Evolutionary conservation across 306 rosid genomes (phyloP).

Genomic region (Gynostemma pentaphyllum): DNA sequence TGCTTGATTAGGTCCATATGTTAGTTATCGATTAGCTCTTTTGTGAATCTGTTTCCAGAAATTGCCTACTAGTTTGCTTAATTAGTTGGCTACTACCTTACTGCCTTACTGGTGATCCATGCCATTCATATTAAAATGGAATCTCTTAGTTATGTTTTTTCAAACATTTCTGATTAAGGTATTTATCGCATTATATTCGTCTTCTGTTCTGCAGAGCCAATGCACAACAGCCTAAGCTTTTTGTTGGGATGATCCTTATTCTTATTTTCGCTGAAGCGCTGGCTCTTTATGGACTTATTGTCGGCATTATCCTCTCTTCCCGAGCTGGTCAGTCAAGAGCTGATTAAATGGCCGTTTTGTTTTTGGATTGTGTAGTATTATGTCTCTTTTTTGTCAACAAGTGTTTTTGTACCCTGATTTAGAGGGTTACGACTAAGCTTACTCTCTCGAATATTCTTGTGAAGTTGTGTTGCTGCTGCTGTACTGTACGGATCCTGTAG

Average conservation of each 20-base stretch:
- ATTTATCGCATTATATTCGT: neutral
- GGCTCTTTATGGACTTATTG: constrained; percentile 47
- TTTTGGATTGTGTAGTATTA: neutral
- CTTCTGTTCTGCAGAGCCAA: constrained; percentile 27
- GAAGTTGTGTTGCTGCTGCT: neutral
- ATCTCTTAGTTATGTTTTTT: neutral
- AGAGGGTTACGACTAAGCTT: constrained; percentile 3
- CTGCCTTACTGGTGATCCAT: neutral
- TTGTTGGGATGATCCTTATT: constrained; percentile 46
- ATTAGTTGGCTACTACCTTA: neutral
- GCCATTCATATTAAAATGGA: no score
- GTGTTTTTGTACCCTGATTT: neutral
- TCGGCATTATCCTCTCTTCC: constrained; percentile 50
- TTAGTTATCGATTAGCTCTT: neutral
- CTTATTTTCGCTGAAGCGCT: constrained; percentile 49
- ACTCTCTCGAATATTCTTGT: neutral
- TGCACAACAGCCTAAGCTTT: constrained; percentile 48
- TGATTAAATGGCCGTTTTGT: constrained; percentile 15
- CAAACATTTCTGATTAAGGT: neutral
- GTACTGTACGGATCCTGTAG: neutral
- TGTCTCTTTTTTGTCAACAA: constrained; percentile 4
- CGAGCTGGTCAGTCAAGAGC: constrained; percentile 56
- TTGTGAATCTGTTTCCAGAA: no score
- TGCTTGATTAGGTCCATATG: neutral
- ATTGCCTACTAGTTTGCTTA: no score